A percentile compares a stretch with the other conserved stretches of the same genome.
Conservation (phyloP, 2,329 filamentous ascomycete genomes). For the Ambrosiella xylebori region DNA sequence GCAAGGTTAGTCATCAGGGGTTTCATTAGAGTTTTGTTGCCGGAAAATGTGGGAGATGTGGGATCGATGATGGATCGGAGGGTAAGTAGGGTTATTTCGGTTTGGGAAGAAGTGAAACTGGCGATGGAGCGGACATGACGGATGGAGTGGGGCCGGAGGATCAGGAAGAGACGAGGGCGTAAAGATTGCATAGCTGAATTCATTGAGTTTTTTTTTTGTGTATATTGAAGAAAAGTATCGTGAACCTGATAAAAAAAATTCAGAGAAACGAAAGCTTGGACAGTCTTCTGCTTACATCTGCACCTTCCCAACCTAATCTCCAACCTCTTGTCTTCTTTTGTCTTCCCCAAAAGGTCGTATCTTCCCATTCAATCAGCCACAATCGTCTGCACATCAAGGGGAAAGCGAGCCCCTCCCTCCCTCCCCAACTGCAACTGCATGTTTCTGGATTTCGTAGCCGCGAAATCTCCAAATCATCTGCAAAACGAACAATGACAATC, state of each 20-base stretch:
- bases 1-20: conserved; percentile 53
- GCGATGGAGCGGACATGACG: conserved; percentile 32
- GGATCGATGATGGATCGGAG: conserved; percentile 62
- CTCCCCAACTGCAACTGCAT: no score
- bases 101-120: conserved; percentile 63
- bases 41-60: conserved; percentile 58
- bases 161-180: neutral
- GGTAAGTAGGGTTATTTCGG: conserved; percentile 68
- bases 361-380: neutral
- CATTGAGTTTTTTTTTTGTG: neutral
- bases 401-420: no score
- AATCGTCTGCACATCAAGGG: no score
- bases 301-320: neutral
- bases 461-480: no score
- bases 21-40: conserved; percentile 65
- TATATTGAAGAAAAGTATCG: neutral
- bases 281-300: neutral
- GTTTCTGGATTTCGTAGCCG: no score
- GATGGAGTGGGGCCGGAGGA: neutral
- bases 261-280: neutral
- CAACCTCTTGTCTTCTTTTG: neutral
- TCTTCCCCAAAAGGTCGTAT: neutral
- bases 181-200: neutral
- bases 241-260: neutral
- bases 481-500: no score